Evolutionary conservation across 108 stramenopile species (phyloP).

Genomic region (Nannochloropsis granulata): DNA sequence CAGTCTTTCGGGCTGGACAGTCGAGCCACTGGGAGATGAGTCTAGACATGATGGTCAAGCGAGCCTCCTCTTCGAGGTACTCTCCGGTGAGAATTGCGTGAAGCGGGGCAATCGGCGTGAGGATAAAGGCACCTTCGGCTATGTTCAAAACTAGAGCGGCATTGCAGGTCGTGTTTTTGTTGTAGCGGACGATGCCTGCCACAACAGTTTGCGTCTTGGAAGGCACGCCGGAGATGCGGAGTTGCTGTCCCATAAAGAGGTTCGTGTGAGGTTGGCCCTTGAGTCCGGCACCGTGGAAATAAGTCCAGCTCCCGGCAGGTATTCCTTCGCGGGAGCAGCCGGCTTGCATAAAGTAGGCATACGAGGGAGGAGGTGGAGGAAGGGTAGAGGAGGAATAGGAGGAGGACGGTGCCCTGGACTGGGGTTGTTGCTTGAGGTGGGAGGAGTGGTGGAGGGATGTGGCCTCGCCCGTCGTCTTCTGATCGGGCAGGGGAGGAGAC

Average conservation of each 20-base stretch:
- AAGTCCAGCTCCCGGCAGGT: background rate
- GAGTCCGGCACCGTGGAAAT: background rate
- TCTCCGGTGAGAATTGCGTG: background rate
- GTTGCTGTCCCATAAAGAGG: background rate
- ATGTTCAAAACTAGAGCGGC: background rate
- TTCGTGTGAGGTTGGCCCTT: background rate
- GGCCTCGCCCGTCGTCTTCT: background rate
- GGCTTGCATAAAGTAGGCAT: background rate
- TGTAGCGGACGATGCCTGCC: background rate
- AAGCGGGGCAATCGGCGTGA: background rate
- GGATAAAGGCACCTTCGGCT: background rate
- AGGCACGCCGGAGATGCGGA: background rate
- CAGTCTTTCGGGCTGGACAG: background rate
- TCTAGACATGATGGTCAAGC: background rate
- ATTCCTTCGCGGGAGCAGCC: background rate
- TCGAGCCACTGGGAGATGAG: background rate
- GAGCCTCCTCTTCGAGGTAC: background rate
- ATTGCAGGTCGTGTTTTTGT: background rate
- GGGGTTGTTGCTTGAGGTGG: background rate
- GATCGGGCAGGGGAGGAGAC: too few relatives aligned
- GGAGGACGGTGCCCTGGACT: background rate
- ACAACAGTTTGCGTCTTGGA: background rate
- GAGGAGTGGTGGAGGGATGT: background rate
- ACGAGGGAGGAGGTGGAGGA: background rate
- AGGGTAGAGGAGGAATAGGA: background rate